Conservation (phyloP, 176 grass and related monocot genomes). For the Oryza officinalis region DNA sequence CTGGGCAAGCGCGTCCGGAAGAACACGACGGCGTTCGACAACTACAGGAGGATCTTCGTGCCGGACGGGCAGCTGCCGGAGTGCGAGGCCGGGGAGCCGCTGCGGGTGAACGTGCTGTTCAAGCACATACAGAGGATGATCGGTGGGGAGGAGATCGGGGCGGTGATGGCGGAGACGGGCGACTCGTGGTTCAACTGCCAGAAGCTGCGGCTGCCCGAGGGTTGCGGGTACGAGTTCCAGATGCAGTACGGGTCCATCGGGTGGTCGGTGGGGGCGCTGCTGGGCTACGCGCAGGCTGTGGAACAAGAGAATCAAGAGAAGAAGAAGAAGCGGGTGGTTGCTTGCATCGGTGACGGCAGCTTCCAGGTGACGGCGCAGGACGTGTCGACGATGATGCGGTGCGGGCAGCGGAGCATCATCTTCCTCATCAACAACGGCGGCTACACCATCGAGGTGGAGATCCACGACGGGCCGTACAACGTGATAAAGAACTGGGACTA, state of each 20-base stretch:
- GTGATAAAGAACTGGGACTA: slow-evolving; percentile 98
- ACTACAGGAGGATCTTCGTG: slow-evolving; percentile 73
- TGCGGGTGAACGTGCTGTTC: slow-evolving; percentile 78
- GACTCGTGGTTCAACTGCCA: slow-evolving; percentile 97
- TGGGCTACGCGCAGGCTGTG: slow-evolving; percentile 67
- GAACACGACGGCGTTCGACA: slow-evolving; percentile 69
- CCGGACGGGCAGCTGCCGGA: slow-evolving; percentile 46
- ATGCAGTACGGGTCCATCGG: slow-evolving; percentile 91
- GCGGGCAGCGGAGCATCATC: slow-evolving; percentile 63
- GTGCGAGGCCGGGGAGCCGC: slow-evolving; percentile 39
- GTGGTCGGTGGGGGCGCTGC: slow-evolving; percentile 68
- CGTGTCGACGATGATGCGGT: slow-evolving; percentile 76
- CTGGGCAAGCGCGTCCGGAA: slow-evolving; percentile 42
- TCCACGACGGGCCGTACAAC: slow-evolving; percentile 88
- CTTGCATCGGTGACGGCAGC: slow-evolving; percentile 82
- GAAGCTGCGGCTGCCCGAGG: slow-evolving; percentile 66
- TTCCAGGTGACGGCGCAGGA: slow-evolving; percentile 89
- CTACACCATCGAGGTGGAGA: slow-evolving; percentile 87
- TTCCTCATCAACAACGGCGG: slow-evolving; percentile 96
- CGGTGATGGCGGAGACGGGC: slow-evolving; percentile 68
- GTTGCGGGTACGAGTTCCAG: slow-evolving; percentile 83
- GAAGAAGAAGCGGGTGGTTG: slow-evolving; percentile 59
- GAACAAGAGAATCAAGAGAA: too few species aligned
- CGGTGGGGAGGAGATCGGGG: slow-evolving; percentile 4
- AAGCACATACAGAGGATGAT: slow-evolving; percentile 81